phyloP scores from a whole-genome alignment of 2,329 filamentous ascomycete genomes.

The Exophiala alcalophila region DNA sequence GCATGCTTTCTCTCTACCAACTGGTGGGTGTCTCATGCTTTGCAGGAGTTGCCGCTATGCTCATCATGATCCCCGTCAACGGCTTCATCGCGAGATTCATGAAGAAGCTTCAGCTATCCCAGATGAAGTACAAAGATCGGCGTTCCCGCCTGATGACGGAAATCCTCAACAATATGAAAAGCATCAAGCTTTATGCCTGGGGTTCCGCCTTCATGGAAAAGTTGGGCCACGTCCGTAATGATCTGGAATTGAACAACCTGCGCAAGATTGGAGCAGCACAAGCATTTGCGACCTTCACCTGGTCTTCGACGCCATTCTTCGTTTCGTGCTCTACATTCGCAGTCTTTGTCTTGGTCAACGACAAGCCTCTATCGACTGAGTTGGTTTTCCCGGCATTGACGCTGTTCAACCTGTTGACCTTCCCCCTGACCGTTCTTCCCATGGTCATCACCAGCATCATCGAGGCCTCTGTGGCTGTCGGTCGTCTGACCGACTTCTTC shows the following conservation, averaged over 20 bases:
- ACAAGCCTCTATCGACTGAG: slow-evolving; percentile 80
- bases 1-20: slow-evolving; percentile 93
- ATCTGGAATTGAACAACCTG: slow-evolving; percentile 89
- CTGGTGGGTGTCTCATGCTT: slow-evolving; percentile 95
- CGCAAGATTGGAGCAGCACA: slow-evolving; percentile 94
- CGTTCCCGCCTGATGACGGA: slow-evolving; percentile 92
- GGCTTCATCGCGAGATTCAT: slow-evolving; percentile 87
- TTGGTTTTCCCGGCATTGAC: slow-evolving; percentile 93
- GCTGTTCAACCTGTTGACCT: slow-evolving; percentile 92
- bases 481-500: slow-evolving; percentile 79
- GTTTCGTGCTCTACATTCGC: slow-evolving; percentile 96
- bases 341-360: slow-evolving; percentile 82
- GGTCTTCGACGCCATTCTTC: slow-evolving; percentile 95
- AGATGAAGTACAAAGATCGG: slow-evolving; percentile 99
- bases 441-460: slow-evolving; percentile 98
- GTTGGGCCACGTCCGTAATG: slow-evolving; percentile 92
- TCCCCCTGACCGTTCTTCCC: slow-evolving; percentile 87
- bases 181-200: slow-evolving; percentile 98
- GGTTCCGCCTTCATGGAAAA: slow-evolving; percentile 96
- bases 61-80: slow-evolving; percentile 95
- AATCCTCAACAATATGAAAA: slow-evolving; percentile 99
- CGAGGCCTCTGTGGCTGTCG: slow-evolving; percentile 89
- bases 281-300: slow-evolving; percentile 94
- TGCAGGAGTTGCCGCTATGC: slow-evolving; percentile 90
- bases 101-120: slow-evolving; percentile 89